These are phyloP conservation scores for Albizia julibrissin DNA, from an alignment of 306 rosid species.

Conservation along the genomic window DNA sequence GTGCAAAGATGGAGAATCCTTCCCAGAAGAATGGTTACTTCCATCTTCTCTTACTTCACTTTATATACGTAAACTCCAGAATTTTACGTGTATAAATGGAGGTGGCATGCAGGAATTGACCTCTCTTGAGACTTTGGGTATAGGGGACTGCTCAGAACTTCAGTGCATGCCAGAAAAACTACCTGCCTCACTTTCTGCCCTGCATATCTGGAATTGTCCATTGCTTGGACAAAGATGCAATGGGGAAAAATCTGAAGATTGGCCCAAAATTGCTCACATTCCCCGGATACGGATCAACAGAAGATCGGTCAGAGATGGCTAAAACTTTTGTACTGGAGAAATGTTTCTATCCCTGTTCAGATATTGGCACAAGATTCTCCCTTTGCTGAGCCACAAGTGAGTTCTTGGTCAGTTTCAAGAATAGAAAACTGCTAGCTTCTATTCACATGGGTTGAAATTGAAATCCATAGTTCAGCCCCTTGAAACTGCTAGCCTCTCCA, in stretches of 20 bases:
- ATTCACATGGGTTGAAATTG: background rate
- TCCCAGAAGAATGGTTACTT: no score
- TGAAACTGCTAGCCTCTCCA: no score
- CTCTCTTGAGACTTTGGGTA: no score
- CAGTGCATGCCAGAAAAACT: no score
- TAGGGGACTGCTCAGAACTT: no score
- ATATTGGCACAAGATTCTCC: background rate
- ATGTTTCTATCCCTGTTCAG: background rate
- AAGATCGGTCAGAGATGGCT: background rate
- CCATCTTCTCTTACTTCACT: no score
- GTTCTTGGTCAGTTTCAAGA: background rate
- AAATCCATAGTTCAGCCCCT: no score
- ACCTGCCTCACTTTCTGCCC: no score
- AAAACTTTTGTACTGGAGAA: background rate
- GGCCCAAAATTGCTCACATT: conserved; percentile 28
- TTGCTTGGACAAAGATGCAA: conserved; percentile 18
- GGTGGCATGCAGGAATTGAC: no score
- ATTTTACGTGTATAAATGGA: no score
- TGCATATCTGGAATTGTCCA: background rate
- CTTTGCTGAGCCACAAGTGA: background rate
- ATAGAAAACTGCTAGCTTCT: background rate
- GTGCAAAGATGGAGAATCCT: no score
- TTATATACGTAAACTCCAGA: no score
- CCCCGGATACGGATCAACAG: background rate
- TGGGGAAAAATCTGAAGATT: background rate